Conservation (phyloP, 2,329 filamentous ascomycete genomes). For the Alternaria ethzedia region DNA sequence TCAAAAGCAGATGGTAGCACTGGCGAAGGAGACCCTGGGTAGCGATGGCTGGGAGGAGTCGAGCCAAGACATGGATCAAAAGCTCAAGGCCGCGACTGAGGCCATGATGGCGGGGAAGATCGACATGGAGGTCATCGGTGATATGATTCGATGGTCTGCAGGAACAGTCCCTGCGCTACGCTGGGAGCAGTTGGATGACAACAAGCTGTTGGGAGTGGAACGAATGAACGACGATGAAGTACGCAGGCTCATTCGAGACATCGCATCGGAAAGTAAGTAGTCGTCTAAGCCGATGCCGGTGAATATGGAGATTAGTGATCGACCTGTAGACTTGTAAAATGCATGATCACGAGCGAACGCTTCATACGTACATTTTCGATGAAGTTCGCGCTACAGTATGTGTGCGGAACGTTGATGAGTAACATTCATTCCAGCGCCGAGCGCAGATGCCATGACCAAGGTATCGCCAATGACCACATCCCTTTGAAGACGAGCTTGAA, state of each 20-base stretch:
- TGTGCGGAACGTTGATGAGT: background rate
- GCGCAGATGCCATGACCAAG: background rate
- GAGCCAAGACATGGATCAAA: background rate
- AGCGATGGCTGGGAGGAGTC: slow-evolving; percentile 8
- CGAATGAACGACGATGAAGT: slow-evolving; percentile 2
- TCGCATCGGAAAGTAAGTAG: background rate
- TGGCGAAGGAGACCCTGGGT: slow-evolving; percentile 9
- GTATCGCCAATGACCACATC: background rate
- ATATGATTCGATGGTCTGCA: slow-evolving; percentile 12
- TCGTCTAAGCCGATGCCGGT: background rate
- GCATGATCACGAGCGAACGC: background rate
- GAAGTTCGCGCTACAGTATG: background rate
- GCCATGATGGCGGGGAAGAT: slow-evolving; percentile 2
- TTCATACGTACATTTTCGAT: background rate
- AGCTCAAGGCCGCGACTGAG: background rate
- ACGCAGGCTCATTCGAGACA: background rate
- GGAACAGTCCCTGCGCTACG: background rate
- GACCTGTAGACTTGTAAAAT: background rate
- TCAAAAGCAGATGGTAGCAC: slow-evolving; percentile 11
- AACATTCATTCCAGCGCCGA: background rate
- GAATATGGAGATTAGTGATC: background rate
- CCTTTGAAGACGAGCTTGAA: background rate
- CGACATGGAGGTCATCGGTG: slow-evolving; percentile 7
- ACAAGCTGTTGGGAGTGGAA: slow-evolving; percentile 4
- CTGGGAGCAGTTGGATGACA: slow-evolving; percentile 9